Conservation (phyloP, 2,329 filamentous ascomycete genomes). For the Tolypocladium ophioglossoides region DNA sequence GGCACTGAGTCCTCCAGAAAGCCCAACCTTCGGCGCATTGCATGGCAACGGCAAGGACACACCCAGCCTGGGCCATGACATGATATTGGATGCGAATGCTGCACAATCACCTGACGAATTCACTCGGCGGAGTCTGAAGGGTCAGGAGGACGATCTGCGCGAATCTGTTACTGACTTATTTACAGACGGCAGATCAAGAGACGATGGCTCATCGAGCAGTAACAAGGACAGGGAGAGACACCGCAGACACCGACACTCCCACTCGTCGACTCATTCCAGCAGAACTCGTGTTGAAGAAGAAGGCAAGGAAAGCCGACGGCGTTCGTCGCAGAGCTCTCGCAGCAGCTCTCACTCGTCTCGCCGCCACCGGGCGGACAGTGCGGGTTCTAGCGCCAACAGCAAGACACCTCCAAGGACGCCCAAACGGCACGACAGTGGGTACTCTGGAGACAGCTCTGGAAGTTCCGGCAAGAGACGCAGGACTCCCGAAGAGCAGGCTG, state of each 20-base stretch:
- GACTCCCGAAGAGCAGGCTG: constrained; percentile 38
- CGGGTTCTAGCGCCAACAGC: constrained; percentile 19
- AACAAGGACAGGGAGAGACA: constrained; percentile 29
- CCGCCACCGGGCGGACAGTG: constrained; percentile 27
- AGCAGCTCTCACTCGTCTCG: constrained; percentile 15
- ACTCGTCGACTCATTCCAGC: constrained; percentile 20
- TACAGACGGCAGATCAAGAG: constrained; percentile 38
- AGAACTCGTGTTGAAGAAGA: constrained; percentile 22
- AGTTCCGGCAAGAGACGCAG: constrained; percentile 24
- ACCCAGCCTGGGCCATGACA: constrained; percentile 15
- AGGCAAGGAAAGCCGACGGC: constrained; percentile 17
- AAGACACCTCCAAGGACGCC: constrained; percentile 26
- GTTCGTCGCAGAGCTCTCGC: constrained; percentile 11
- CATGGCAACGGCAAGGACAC: constrained; percentile 13
- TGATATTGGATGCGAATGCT: constrained; percentile 13
- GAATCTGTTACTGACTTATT: constrained; percentile 44
- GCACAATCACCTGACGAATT: constrained; percentile 22
- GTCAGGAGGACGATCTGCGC: constrained; percentile 27
- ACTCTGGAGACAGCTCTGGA: constrained; percentile 29
- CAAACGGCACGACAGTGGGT: constrained; percentile 34
- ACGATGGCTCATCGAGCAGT: constrained; percentile 21
- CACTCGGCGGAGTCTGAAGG: constrained; percentile 20
- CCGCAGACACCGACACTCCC: constrained; percentile 30
- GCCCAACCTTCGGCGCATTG: constrained; percentile 13
- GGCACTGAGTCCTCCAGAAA: constrained; percentile 30